Evolutionary conservation across 208 protist genomes (phyloP).

Genomic region (Leishmania major): DNA sequence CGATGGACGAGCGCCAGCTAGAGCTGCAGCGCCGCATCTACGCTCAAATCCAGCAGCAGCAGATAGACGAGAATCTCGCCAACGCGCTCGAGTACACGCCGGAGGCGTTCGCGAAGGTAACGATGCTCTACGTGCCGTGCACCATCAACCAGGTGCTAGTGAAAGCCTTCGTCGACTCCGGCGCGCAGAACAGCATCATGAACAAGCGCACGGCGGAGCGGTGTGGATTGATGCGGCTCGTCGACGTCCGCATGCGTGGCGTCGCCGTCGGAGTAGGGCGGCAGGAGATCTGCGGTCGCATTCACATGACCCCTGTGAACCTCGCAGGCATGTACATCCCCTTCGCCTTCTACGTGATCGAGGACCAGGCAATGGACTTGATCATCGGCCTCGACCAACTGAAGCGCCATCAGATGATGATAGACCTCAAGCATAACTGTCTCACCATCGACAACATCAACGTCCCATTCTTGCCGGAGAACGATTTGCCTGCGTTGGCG

Average conservation of each 20-base stretch:
- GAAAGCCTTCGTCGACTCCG: slow-evolving; percentile 95
- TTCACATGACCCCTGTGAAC: slow-evolving; percentile 87
- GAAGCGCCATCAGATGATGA: slow-evolving; percentile 76
- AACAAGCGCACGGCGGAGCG: slow-evolving; percentile 72
- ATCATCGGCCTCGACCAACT: slow-evolving; percentile 96
- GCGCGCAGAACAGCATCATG: slow-evolving; percentile 89
- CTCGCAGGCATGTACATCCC: slow-evolving; percentile 79
- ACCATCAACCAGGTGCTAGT: slow-evolving; percentile 90
- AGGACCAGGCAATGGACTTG: slow-evolving; percentile 88
- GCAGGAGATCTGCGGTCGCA: slow-evolving; percentile 89
- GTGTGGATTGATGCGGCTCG: slow-evolving; percentile 87
- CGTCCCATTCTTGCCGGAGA: slow-evolving; percentile 65
- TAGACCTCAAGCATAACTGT: slow-evolving; percentile 66
- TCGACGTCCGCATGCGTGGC: slow-evolving; percentile 87
- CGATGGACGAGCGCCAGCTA: slow-evolving; percentile 54
- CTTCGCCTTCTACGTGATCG: slow-evolving; percentile 91
- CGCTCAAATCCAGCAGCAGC: slow-evolving; percentile 75
- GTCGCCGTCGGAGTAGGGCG: slow-evolving; percentile 92
- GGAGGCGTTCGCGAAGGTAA: slow-evolving; percentile 88
- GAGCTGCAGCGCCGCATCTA: slow-evolving; percentile 82
- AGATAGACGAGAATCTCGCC: slow-evolving; percentile 90
- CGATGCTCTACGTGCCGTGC: slow-evolving; percentile 94
- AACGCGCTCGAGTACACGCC: slow-evolving; percentile 94
- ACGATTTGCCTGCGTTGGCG: slow-evolving; percentile 33
- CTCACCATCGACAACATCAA: slow-evolving; percentile 47